A percentile compares a stretch with the other conserved stretches of the same genome.
These are phyloP conservation scores for Pythium plurisporium DNA, from an alignment of 352 stramenopile genomes.

Conservation along the genomic window DNA sequence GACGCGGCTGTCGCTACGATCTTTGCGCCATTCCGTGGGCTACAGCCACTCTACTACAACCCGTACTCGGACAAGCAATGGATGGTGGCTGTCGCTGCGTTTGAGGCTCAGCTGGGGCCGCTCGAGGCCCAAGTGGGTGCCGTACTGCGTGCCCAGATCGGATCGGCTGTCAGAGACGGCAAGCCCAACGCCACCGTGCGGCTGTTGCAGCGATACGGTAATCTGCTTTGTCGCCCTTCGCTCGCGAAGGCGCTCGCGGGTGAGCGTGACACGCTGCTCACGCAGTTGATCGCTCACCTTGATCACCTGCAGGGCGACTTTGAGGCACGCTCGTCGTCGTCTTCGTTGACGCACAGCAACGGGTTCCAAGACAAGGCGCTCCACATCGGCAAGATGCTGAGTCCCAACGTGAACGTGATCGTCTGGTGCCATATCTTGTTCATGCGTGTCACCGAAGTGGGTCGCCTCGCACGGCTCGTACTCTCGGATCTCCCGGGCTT, in stretches of 20 bases:
- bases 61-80: conserved; percentile 87
- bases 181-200: conserved; percentile 66
- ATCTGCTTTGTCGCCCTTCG: conserved; percentile 74
- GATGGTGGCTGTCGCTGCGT: conserved; percentile 64
- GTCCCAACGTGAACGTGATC: conserved; percentile 76
- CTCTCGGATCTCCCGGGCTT: conserved; percentile 68
- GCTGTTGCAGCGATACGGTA: conserved; percentile 82
- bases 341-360: neutral
- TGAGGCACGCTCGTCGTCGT: conserved; percentile 35
- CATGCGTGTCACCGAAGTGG: conserved; percentile 54
- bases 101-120: conserved; percentile 73
- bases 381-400: conserved; percentile 81
- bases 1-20: conserved; percentile 24
- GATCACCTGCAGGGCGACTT: conserved; percentile 88
- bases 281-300: conserved; percentile 78
- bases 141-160: conserved; percentile 76
- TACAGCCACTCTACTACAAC: conserved; percentile 87
- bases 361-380: conserved; percentile 16
- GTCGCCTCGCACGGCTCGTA: conserved; percentile 40
- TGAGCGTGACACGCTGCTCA: conserved; percentile 87
- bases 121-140: conserved; percentile 80
- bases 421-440: conserved; percentile 79
- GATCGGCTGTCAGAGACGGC: conserved; percentile 33
- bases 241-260: conserved; percentile 68
- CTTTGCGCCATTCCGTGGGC: conserved; percentile 63